These are phyloP conservation scores for Penstemon davidsonii DNA, from an alignment of 257 asterid species.

Conservation along the genomic window DNA sequence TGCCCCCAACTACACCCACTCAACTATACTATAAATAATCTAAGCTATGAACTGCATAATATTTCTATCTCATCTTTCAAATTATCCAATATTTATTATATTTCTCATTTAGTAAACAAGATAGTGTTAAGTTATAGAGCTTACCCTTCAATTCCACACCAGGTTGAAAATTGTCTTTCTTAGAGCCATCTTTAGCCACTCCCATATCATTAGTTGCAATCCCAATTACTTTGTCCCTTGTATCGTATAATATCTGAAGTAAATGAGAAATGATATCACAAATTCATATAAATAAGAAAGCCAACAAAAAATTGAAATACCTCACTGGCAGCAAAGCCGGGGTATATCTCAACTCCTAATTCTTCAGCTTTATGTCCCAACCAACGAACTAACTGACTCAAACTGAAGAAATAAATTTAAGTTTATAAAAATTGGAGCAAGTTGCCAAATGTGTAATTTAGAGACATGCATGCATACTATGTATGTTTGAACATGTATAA, in stretches of 20 bases:
- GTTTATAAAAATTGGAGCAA: slow-evolving; percentile 28
- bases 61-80: too few relatives aligned
- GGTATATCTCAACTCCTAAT: slow-evolving; percentile 93
- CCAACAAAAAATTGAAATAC: slow-evolving; percentile 35
- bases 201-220: slow-evolving; percentile 99
- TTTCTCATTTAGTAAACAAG: not conserved
- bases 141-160: slow-evolving; percentile 93
- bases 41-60: too few relatives aligned
- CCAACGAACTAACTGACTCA: slow-evolving; percentile 96
- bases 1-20: too few relatives aligned
- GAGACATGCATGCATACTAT: slow-evolving; percentile 9
- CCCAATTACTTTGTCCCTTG: slow-evolving; percentile 70
- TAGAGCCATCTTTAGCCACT: slow-evolving; percentile 84
- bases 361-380: slow-evolving; percentile 95
- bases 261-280: slow-evolving; percentile 27
- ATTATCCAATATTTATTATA: too few relatives aligned
- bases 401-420: slow-evolving; percentile 50
- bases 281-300: slow-evolving; percentile 10
- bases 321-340: slow-evolving; percentile 99
- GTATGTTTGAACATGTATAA: too few relatives aligned
- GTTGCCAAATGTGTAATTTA: not conserved
- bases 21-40: too few relatives aligned
- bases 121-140: slow-evolving; percentile 27
- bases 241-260: slow-evolving; percentile 66
- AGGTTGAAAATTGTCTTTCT: slow-evolving; percentile 75